Evolutionary conservation across 768 basidiomycete genomes (phyloP).

Genomic region (Imleria badia): DNA sequence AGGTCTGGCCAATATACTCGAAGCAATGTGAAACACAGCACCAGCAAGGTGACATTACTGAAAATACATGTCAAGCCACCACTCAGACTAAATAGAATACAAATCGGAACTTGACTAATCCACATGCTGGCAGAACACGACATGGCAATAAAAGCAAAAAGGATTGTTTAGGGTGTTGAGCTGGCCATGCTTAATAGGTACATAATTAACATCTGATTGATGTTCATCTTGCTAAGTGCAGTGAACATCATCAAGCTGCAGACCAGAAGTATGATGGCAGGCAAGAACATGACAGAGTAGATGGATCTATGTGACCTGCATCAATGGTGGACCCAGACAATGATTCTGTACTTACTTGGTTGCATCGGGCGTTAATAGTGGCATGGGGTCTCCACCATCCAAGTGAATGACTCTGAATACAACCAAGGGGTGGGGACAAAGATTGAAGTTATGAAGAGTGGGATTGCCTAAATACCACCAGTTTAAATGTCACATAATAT

Average conservation of each 20-base stretch:
- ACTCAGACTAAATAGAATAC: neutral
- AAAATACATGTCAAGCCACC: conserved; percentile 5
- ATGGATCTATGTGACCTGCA: conserved; percentile 56
- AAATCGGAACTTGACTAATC: conserved; percentile 68
- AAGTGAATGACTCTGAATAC: conserved; percentile 69
- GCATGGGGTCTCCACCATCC: conserved; percentile 44
- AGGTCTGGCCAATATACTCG: conserved; percentile 53
- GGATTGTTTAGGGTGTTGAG: conserved; percentile 77
- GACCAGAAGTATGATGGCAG: conserved; percentile 97
- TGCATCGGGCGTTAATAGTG: conserved; percentile 63
- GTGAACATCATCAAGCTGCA: conserved; percentile 98
- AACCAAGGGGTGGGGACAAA: conserved; percentile 86
- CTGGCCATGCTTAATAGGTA: conserved; percentile 89
- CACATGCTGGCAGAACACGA: too few relatives aligned
- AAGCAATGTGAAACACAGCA: conserved; percentile 96
- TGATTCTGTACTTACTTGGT: conserved; percentile 60
- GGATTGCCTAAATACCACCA: conserved; percentile 70
- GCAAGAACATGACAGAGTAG: conserved; percentile 95
- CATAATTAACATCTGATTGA: conserved; percentile 90
- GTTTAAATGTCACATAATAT: neutral
- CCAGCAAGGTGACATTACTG: conserved; percentile 96
- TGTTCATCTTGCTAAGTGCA: conserved; percentile 91
- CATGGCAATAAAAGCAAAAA: conserved; percentile 93
- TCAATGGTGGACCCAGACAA: neutral
- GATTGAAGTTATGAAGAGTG: conserved; percentile 95